Conservation (phyloP, 192 early-diverging fungal genomes). For the Blastocladiella britannica region DNA sequence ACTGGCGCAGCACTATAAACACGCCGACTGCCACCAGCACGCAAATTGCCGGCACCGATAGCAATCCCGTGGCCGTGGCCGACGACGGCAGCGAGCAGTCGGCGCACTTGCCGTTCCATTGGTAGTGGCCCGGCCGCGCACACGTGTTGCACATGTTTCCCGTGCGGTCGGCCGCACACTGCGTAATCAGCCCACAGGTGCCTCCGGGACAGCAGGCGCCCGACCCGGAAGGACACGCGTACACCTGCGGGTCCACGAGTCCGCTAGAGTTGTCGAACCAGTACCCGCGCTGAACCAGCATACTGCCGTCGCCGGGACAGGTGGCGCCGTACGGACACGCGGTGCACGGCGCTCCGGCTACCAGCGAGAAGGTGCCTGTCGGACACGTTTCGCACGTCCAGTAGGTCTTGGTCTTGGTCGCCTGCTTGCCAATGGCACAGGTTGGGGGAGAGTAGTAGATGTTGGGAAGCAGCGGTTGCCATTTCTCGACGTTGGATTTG, state of each 20-base stretch:
- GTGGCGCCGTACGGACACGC: background rate
- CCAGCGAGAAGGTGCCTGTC: background rate
- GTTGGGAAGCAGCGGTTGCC: background rate
- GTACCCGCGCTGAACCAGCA: background rate
- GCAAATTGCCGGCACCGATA: background rate
- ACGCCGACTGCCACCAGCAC: background rate
- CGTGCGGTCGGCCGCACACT: background rate
- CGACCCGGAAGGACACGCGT: background rate
- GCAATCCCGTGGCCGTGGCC: background rate
- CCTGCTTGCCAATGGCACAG: background rate
- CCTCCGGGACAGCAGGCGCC: background rate
- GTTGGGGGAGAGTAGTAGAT: background rate
- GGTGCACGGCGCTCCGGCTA: background rate
- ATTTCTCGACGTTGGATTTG: background rate
- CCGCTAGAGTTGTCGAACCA: background rate
- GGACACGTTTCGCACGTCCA: background rate
- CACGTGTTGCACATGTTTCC: background rate
- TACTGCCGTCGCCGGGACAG: background rate
- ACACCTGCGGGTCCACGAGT: background rate
- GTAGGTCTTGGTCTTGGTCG: background rate
- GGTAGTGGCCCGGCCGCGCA: background rate
- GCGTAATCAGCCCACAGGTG: background rate
- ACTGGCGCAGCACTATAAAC: background rate
- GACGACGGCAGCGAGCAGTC: background rate
- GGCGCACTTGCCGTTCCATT: background rate